These are phyloP conservation scores for Aspergillus bertholletiae DNA, from an alignment of 495 filamentous ascomycete species.

Conservation along the genomic window DNA sequence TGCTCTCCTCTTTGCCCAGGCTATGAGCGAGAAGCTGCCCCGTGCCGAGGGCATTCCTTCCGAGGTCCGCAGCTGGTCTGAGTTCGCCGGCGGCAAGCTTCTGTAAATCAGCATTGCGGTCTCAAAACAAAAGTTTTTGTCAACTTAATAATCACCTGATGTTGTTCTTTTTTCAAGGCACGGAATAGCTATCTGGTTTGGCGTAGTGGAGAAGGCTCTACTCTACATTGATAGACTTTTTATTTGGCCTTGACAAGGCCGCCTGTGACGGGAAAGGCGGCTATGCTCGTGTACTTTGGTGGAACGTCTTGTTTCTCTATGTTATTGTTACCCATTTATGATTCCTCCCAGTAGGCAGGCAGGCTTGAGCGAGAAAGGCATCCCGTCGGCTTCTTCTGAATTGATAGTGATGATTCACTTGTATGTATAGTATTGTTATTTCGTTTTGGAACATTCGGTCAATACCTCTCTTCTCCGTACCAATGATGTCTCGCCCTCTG, in stretches of 20 bases:
- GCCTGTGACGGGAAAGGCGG: constrained; percentile 10
- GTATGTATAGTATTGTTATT: constrained; percentile 15
- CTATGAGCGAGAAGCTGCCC: constrained; percentile 93
- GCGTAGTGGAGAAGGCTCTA: constrained; percentile 26
- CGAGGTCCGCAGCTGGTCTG: constrained; percentile 90
- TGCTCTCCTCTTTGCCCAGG: constrained; percentile 89
- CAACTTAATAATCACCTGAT: constrained; percentile 20
- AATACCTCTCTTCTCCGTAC: background rate
- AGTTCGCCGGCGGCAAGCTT: constrained; percentile 88
- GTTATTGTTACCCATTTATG: constrained; percentile 11
- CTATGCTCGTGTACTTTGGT: constrained; percentile 14
- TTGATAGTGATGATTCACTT: constrained; percentile 9
- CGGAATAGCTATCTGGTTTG: constrained; percentile 19
- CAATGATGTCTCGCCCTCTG: no score
- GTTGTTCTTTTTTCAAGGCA: constrained; percentile 18
- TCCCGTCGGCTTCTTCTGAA: no score
- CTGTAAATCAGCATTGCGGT: constrained; percentile 53
- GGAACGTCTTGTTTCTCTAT: constrained; percentile 14
- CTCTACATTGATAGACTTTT: constrained; percentile 34
- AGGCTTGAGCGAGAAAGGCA: constrained; percentile 33
- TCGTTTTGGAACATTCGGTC: background rate
- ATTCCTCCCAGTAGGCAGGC: constrained; percentile 20
- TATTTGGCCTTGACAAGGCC: constrained; percentile 18
- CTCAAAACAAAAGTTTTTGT: constrained; percentile 24
- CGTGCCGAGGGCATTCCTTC: constrained; percentile 74